Evolutionary conservation across 345 rosid species (phyloP), one percentile per base, ranked within the genome.

Genomic region (Pistacia vera): DNA sequence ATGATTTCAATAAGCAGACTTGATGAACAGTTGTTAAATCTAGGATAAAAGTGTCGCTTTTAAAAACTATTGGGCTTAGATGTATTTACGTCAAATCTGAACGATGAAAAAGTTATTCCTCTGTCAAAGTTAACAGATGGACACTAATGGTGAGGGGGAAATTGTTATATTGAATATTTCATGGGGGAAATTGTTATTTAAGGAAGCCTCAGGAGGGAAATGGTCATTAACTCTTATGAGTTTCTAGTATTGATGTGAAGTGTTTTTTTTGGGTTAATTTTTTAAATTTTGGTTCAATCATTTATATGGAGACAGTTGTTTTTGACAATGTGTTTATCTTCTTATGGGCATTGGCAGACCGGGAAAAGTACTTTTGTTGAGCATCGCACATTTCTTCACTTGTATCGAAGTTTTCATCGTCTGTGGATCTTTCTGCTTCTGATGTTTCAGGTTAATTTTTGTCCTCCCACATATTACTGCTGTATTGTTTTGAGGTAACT

Each of bases 361-460:
- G 99, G 97, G 59, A 96, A 96, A 86, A 90, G 97, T 86, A 82
- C 95, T 71, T 96, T 96, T 71, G 98, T 96, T 59, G 99, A 96
- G 90, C 99, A 96, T 78, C 93, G 99, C 71, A 88, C 98, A 68
- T 96, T 92, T 86, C 94, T 96, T 79, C 99, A 96, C 85, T 83
- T 96, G 72, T 96, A 91, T 81, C 88, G 97, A 70, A 96, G 99
- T 78, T 96, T 96, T 69, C 97, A 91, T 75, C 88, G 98, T 60
- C 95, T 96, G 58, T 96, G 99, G 98, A 90, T 96, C 86, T 96
- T 96, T 82, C 84, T 96, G 91, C 88, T 72, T 63, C 77, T 96
- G 80, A 96, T 96, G 99, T 93, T 96, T 83, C 97, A 96, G 98
- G 99, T 92, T 44, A 61, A 74, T 68, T 63, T 41, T 51, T 77